Evolutionary conservation across 2,329 filamentous ascomycete genomes (phyloP), one percentile per base, ranked within the genome.

Genomic region (Botryotinia globosa): DNA sequence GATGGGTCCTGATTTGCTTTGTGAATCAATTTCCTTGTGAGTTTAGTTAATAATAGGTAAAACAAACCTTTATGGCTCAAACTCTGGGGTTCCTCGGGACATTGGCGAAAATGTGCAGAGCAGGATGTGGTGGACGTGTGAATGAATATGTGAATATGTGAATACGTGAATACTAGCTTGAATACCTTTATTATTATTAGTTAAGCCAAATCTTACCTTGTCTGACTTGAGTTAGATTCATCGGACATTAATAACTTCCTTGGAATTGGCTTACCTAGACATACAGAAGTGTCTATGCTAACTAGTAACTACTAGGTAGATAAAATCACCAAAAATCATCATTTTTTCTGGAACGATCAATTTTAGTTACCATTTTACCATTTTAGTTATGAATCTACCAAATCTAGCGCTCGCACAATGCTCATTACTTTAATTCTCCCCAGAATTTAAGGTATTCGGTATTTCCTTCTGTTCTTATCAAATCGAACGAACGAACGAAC

Each of bases 301-400:
- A 9, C 48, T n/a, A 54, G 48, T n/a, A 14, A n/a, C 48, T 25
- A 61, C 58, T 62, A 62, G 37, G 37, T 39, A 39, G 25, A 18
- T n/a, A 39, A 39, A 62, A 62, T 39, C 59, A 62, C 34, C 37
- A 62, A 62, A 63, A 63, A 63, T 63, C 61, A 63, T 63, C 61
- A 20, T 56, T 29, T 29, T 66, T 51, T 67, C 51, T 20, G 45
- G 14, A 7, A 5, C 45, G 45, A 18, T 12, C 25, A 54, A 51
- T 37, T 51, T 34, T 48, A 51, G 25, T 45, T 45, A 18, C 18
- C 22, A 54, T n/a, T 54, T 18, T 12, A 51, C 22, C 25, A 29
- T 65, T 48, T 51, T 25, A 51, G 48, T 51, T 51, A 66, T 66
- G 64, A 54, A 54, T n/a, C 45, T 54, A n/a, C 32, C 16, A 54